phyloP scores from a whole-genome alignment of 805 yeast species.

The Candida patagonica region DNA sequence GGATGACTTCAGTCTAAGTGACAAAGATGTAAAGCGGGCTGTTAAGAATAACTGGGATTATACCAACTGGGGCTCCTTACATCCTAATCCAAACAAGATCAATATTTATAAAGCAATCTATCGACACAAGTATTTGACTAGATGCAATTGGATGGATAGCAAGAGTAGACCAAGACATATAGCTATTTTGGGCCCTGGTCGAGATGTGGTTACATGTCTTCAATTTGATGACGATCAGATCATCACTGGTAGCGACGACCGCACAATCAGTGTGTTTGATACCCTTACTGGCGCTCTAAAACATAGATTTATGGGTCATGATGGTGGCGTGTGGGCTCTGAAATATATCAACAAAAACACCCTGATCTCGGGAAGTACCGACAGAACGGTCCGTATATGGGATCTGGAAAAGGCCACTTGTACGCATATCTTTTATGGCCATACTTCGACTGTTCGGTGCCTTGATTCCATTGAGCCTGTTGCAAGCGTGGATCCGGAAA shows the following conservation, averaged over 20 bases:
- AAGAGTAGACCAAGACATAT: slow-evolving; percentile 56
- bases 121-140: slow-evolving; percentile 47
- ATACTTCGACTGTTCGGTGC: slow-evolving; percentile 87
- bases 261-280: slow-evolving; percentile 69
- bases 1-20: slow-evolving; percentile 40
- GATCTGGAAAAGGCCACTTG: slow-evolving; percentile 75
- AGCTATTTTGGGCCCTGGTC: slow-evolving; percentile 60
- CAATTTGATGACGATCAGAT: slow-evolving; percentile 88
- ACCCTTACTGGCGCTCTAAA: slow-evolving; percentile 61
- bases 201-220: slow-evolving; percentile 85
- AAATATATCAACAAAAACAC: slow-evolving; percentile 66
- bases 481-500: slow-evolving; percentile 43
- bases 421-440: slow-evolving; percentile 87
- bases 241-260: slow-evolving; percentile 88
- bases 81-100: slow-evolving; percentile 8
- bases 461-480: slow-evolving; percentile 70
- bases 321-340: slow-evolving; percentile 98
- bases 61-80: slow-evolving; percentile 22
- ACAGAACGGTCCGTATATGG: slow-evolving; percentile 91
- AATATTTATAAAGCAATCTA: slow-evolving; percentile 46
- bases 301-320: slow-evolving; percentile 70
- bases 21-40: slow-evolving; percentile 34
- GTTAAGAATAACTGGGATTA: slow-evolving; percentile 26
- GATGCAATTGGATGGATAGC: slow-evolving; percentile 75
- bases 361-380: slow-evolving; percentile 89